Evolutionary conservation across 805 yeast genomes (phyloP).

Genomic region (Starmerella bombi): DNA sequence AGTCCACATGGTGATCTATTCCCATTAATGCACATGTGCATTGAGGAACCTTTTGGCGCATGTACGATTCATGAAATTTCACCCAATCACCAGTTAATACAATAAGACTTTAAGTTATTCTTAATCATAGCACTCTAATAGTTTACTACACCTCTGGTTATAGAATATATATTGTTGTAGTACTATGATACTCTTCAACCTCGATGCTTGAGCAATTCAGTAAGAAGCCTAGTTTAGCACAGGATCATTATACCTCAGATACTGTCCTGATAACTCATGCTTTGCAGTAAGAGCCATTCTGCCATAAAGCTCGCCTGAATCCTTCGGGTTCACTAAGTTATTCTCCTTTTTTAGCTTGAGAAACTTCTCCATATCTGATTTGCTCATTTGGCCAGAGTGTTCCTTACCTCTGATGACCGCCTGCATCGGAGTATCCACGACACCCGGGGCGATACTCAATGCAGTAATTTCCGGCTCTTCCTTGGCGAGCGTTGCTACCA

Average conservation of each 20-base stretch:
- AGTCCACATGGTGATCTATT: no score
- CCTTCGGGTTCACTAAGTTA: slow-evolving; percentile 49
- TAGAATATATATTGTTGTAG: no score
- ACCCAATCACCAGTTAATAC: no score
- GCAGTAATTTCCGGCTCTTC: slow-evolving; percentile 53
- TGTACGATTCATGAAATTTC: no score
- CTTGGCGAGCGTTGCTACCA: slow-evolving; percentile 49
- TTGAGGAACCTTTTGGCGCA: no score
- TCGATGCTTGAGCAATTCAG: no score
- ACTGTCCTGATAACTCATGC: slow-evolving; percentile 48
- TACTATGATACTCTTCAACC: no score
- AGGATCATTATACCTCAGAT: slow-evolving; percentile 42
- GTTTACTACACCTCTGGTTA: no score
- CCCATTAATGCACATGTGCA: no score
- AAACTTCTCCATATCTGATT: slow-evolving; percentile 48
- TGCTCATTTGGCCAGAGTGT: slow-evolving; percentile 46
- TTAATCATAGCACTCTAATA: no score
- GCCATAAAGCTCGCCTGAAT: slow-evolving; percentile 61
- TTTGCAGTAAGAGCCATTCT: slow-evolving; percentile 55
- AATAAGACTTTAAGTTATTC: no score
- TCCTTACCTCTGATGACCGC: slow-evolving; percentile 49
- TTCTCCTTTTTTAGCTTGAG: slow-evolving; percentile 44
- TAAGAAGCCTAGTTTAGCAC: no score
- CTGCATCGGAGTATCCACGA: slow-evolving; percentile 88
- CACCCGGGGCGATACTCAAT: slow-evolving; percentile 84